These are phyloP conservation scores for Aspergillus sp. DNA, from an alignment of 2,329 filamentous ascomycete species.

Conservation along the genomic window DNA sequence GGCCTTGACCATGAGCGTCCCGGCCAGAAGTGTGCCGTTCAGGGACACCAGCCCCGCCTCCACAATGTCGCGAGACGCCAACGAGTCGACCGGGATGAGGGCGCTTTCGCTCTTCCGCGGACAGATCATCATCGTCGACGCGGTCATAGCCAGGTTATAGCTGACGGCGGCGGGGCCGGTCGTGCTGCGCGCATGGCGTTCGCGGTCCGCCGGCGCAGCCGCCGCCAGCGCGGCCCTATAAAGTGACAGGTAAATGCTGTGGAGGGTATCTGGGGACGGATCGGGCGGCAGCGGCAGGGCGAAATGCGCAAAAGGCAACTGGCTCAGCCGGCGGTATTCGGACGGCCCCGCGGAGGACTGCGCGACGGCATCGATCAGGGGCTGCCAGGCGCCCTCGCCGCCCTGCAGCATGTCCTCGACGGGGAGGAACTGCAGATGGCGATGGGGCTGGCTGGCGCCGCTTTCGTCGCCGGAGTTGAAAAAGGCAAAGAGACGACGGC, in stretches of 20 bases:
- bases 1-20: slow-evolving; percentile 59
- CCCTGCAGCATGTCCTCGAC: slow-evolving; percentile 44
- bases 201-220: slow-evolving; percentile 23
- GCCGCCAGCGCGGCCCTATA: slow-evolving; percentile 42
- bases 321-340: slow-evolving; percentile 25
- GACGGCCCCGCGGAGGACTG: slow-evolving; percentile 9
- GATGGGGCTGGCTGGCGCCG: slow-evolving; percentile 49
- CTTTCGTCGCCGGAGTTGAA: slow-evolving; percentile 51
- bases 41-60: slow-evolving; percentile 47
- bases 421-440: slow-evolving; percentile 49
- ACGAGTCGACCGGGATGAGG: slow-evolving; percentile 38
- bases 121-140: slow-evolving; percentile 52
- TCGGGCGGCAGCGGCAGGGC: slow-evolving; percentile 41
- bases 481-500: slow-evolving; percentile 44
- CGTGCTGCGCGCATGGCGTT: slow-evolving; percentile 12
- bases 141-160: slow-evolving; percentile 60
- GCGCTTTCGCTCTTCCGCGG: slow-evolving; percentile 50
- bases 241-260: slow-evolving; percentile 39
- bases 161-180: slow-evolving; percentile 49
- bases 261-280: slow-evolving; percentile 37
- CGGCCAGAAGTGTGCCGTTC: slow-evolving; percentile 58
- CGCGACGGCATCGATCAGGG: slow-evolving; percentile 45
- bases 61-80: slow-evolving; percentile 27
- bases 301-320: slow-evolving; percentile 54
- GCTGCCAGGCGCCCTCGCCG: slow-evolving; percentile 41